Conservation (phyloP, 306 rosid species). For the Castanea mollissima region DNA sequence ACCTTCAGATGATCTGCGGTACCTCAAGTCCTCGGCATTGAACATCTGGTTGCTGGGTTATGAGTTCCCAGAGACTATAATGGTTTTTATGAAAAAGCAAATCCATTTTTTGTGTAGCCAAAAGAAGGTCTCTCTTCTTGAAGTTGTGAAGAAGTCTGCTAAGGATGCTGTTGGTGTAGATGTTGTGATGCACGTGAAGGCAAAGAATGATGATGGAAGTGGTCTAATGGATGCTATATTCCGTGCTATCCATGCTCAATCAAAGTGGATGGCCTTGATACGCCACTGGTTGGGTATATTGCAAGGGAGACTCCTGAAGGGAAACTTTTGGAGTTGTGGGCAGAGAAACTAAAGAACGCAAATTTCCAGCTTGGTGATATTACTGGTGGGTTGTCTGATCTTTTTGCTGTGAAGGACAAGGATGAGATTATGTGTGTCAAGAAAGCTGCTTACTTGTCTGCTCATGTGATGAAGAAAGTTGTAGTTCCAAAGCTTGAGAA, state of each 20-base stretch:
- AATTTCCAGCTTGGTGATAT: slow-evolving; percentile 56
- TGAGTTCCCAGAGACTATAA: slow-evolving; percentile 90
- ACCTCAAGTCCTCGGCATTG: slow-evolving; percentile 82
- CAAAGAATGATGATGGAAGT: slow-evolving; percentile 75
- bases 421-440: slow-evolving; percentile 68
- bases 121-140: slow-evolving; percentile 82
- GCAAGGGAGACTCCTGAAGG: slow-evolving; percentile 90
- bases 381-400: slow-evolving; percentile 72
- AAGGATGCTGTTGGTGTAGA: slow-evolving; percentile 69
- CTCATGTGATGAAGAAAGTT: slow-evolving; percentile 71
- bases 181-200: slow-evolving; percentile 69
- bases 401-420: slow-evolving; percentile 70
- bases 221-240: slow-evolving; percentile 70
- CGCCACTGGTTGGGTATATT: slow-evolving; percentile 61
- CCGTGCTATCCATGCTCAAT: slow-evolving; percentile 56
- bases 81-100: slow-evolving; percentile 83
- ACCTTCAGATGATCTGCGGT: slow-evolving; percentile 84
- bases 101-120: slow-evolving; percentile 83
- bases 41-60: slow-evolving; percentile 84
- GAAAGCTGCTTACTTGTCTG: slow-evolving; percentile 78
- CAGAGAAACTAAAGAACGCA: slow-evolving; percentile 58
- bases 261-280: slow-evolving; percentile 55
- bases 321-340: slow-evolving; percentile 70
- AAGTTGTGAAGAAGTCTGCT: slow-evolving; percentile 65
- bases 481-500: slow-evolving; percentile 86